Evolutionary conservation across 495 filamentous ascomycete genomes (phyloP).

Genomic region (Choiromyces venosus): DNA sequence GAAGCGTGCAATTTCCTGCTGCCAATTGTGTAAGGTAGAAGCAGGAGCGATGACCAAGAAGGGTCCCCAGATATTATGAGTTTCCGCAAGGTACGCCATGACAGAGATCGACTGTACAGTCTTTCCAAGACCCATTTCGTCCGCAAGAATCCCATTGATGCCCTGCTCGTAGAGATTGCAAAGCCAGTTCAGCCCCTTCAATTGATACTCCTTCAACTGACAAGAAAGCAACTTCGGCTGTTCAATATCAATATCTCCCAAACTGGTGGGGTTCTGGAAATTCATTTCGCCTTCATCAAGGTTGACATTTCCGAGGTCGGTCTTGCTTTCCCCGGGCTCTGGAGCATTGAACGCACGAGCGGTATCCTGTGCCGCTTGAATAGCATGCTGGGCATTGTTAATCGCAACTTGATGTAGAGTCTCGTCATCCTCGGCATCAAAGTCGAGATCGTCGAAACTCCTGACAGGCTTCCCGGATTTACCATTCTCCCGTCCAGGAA

Average conservation of each 20-base stretch:
- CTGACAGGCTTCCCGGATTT: conserved; percentile 59
- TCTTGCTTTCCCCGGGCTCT: conserved; percentile 51
- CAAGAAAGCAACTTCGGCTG: conserved; percentile 92
- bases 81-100: conserved; percentile 96
- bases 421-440: conserved; percentile 90
- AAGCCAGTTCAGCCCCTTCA: conserved; percentile 98
- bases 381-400: conserved; percentile 93
- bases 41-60: conserved; percentile 96
- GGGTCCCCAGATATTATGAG: conserved; percentile 96
- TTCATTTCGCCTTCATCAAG: conserved; percentile 91
- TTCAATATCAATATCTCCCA: conserved; percentile 87
- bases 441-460: conserved; percentile 89
- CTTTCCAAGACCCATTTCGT: conserved; percentile 99
- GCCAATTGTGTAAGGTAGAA: conserved; percentile 97
- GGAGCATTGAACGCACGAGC: conserved; percentile 85
- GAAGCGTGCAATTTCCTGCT: conserved; percentile 93
- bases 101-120: conserved; percentile 98
- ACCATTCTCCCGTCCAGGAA: conserved; percentile 45
- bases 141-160: conserved; percentile 97
- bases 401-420: conserved; percentile 74
- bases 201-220: conserved; percentile 94
- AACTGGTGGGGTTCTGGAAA: conserved; percentile 95
- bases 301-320: conserved; percentile 46
- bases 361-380: conserved; percentile 88
- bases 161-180: conserved; percentile 98